A percentile compares a stretch with the other conserved stretches of the same genome.
phyloP scores from a whole-genome alignment of 495 filamentous ascomycete genomes.

The Choiromyces venosus region DNA sequence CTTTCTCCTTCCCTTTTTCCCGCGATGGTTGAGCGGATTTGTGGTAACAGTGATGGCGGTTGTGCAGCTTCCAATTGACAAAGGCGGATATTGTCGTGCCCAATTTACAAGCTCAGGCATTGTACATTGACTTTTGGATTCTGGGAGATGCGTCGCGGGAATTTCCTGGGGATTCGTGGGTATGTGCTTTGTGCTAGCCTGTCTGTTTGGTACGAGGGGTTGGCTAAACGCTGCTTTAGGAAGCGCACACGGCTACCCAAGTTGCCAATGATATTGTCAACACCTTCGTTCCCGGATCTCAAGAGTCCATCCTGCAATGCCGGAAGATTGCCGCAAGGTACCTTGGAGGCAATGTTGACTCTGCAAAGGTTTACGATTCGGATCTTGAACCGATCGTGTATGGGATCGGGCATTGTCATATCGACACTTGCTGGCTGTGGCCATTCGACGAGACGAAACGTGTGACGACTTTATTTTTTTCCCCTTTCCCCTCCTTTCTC shows the following conservation, averaged over 20 bases:
- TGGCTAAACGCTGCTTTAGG: constrained; percentile 46
- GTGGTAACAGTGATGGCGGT: background rate
- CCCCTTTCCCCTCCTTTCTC: background rate
- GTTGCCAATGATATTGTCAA: constrained; percentile 84
- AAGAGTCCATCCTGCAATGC: constrained; percentile 68
- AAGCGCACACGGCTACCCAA: constrained; percentile 77
- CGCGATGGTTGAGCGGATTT: background rate
- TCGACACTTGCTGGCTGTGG: constrained; percentile 92
- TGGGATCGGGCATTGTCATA: constrained; percentile 92
- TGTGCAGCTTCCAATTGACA: constrained; percentile 55
- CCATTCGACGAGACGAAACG: constrained; percentile 98
- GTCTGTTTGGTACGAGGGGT: constrained; percentile 36
- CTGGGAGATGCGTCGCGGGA: constrained; percentile 81
- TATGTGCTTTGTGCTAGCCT: background rate
- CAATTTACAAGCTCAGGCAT: constrained; percentile 72
- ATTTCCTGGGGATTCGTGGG: constrained; percentile 70
- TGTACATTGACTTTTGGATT: constrained; percentile 92
- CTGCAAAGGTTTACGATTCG: constrained; percentile 73
- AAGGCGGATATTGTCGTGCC: constrained; percentile 85
- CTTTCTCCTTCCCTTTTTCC: constrained; percentile 6
- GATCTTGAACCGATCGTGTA: constrained; percentile 69
- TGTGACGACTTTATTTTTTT: background rate
- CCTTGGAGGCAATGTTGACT: constrained; percentile 73
- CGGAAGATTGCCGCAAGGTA: constrained; percentile 78
- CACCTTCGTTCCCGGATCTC: constrained; percentile 71